These are phyloP conservation scores for Backusella liffmaniae DNA, from an alignment of 192 early-diverging fungal species.

Conservation along the genomic window DNA sequence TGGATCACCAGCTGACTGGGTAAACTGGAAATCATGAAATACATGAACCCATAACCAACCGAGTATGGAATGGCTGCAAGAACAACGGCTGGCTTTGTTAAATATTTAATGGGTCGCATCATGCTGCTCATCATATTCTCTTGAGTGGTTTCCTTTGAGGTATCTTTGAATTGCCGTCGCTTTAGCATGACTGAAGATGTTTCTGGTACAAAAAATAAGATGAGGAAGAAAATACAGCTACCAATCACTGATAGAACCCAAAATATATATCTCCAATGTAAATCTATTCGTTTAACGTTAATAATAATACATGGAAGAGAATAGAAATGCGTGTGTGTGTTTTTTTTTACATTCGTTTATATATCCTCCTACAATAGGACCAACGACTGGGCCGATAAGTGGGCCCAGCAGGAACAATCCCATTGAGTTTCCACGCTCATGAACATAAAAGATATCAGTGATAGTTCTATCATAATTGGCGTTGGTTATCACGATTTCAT, in stretches of 20 bases:
- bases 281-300: neutral
- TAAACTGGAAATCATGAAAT: conserved; percentile 33
- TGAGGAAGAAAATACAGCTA: conserved; percentile 45
- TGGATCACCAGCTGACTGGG: conserved; percentile 18
- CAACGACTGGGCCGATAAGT: conserved; percentile 39
- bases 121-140: neutral
- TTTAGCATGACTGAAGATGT: conserved; percentile 34
- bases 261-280: conserved; percentile 47
- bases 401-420: conserved; percentile 43
- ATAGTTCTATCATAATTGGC: conserved; percentile 31
- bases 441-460: conserved; percentile 34
- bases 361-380: conserved; percentile 43
- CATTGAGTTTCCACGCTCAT: conserved; percentile 41
- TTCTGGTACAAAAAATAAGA: conserved; percentile 61
- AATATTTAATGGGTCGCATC: conserved; percentile 23
- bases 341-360: conserved; percentile 30
- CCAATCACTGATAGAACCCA: conserved; percentile 56
- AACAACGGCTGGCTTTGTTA: conserved; percentile 20
- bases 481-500: neutral
- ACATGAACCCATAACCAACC: conserved; percentile 36
- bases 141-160: neutral
- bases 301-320: neutral
- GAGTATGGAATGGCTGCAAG: conserved; percentile 22
- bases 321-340: too few species aligned
- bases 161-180: neutral